Evolutionary conservation across 345 rosid genomes (phyloP).

Genomic region (Lenwebbia sp.): DNA sequence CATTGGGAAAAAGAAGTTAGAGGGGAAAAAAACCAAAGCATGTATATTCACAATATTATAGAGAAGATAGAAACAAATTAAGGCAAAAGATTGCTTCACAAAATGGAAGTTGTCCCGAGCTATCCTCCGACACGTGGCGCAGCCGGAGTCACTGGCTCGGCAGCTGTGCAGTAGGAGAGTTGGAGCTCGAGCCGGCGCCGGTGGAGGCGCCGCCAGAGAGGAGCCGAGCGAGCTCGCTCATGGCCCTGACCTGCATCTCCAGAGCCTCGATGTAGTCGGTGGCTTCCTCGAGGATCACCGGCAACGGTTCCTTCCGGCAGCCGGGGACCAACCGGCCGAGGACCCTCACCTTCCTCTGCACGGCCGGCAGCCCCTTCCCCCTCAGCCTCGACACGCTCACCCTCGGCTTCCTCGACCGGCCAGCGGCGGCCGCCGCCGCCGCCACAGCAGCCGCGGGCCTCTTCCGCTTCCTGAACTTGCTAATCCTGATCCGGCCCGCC

Average conservation of each 20-base stretch:
- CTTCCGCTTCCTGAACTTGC: constrained; percentile 53
- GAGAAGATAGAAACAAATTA: not conserved
- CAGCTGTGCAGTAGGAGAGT: not conserved
- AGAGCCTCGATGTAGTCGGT: constrained; percentile 92
- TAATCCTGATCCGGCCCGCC: constrained; percentile 58
- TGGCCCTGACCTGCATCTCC: constrained; percentile 95
- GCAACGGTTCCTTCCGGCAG: constrained; percentile 83
- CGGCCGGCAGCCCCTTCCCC: constrained; percentile 52
- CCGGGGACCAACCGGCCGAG: constrained; percentile 97
- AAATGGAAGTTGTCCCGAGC: not conserved
- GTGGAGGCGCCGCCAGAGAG: constrained; percentile 27
- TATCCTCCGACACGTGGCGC: not conserved
- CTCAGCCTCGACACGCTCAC: constrained; percentile 52
- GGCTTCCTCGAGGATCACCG: constrained; percentile 85
- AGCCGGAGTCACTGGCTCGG: not conserved
- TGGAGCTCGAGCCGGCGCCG: constrained; percentile 6
- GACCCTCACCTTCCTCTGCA: constrained; percentile 69
- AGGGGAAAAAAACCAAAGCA: not conserved
- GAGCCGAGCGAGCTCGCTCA: constrained; percentile 65
- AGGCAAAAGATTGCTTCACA: not conserved
- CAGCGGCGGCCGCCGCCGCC: constrained; percentile 11
- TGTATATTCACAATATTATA: not conserved
- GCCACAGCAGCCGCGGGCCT: constrained; percentile 4
- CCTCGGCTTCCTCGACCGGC: constrained; percentile 54
- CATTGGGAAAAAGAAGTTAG: not conserved